phyloP scores from a whole-genome alignment of 2,329 filamentous ascomycete genomes.

The Neobulgaria alba region DNA sequence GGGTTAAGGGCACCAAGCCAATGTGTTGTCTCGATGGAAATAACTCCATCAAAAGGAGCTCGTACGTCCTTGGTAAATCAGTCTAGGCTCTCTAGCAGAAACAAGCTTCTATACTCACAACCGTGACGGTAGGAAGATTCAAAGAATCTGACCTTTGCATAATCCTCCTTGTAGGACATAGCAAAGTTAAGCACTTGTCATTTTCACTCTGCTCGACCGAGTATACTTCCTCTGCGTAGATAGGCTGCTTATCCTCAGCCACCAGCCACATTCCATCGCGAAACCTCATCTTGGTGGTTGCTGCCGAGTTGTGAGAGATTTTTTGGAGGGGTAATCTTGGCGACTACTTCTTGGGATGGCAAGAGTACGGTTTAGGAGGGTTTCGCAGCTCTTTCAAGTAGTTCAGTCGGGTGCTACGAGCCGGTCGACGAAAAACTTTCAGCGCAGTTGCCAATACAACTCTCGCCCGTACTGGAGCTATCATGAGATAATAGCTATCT shows the following conservation, averaged over 20 bases:
- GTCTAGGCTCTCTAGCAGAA: not conserved
- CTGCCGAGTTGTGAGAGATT: too few relatives aligned
- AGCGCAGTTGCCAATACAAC: not conserved
- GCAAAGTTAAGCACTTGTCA: slow-evolving; percentile 41
- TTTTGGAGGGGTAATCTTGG: too few relatives aligned
- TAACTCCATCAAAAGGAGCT: slow-evolving; percentile 48
- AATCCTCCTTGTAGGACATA: slow-evolving; percentile 51
- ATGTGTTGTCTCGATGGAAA: slow-evolving; percentile 50
- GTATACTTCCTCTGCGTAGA: slow-evolving; percentile 59
- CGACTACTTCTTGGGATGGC: too few relatives aligned
- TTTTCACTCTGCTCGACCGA: slow-evolving; percentile 36
- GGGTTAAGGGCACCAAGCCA: slow-evolving; percentile 44
- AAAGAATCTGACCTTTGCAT: slow-evolving; percentile 45
- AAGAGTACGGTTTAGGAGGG: too few relatives aligned
- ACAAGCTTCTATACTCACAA: slow-evolving; percentile 31
- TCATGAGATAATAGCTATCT: not conserved
- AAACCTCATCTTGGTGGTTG: slow-evolving; percentile 50
- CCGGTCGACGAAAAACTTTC: not conserved
- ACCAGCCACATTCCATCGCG: slow-evolving; percentile 61
- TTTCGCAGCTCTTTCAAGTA: too few relatives aligned
- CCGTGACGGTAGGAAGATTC: slow-evolving; percentile 45
- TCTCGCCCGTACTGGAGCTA: not conserved
- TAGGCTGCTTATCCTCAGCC: slow-evolving; percentile 49
- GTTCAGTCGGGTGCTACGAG: too few relatives aligned
- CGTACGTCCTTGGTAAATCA: slow-evolving; percentile 39